Conservation (phyloP, 805 yeast species). For the Lachancea nothofagi region DNA sequence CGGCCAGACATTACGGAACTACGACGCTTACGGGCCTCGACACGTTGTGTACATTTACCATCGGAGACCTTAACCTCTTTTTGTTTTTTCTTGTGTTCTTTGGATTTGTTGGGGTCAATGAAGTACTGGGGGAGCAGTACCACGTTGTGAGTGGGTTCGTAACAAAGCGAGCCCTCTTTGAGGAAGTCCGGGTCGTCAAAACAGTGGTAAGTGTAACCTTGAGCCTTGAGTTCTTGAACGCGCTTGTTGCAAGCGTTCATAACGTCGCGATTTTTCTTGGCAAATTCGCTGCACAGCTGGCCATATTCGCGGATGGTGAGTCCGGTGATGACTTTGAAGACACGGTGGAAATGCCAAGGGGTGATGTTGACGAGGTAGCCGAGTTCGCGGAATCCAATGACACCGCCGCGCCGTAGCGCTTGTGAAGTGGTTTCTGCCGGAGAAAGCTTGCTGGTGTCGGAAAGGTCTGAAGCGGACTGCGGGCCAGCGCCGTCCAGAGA, state of each 20-base stretch:
- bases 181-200: constrained; percentile 19
- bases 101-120: constrained; percentile 24
- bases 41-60: constrained; percentile 10
- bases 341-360: constrained; percentile 93
- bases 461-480: neutral
- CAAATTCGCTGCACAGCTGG: constrained; percentile 66
- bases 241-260: constrained; percentile 18
- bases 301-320: constrained; percentile 87
- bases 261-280: constrained; percentile 34
- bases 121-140: constrained; percentile 22
- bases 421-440: constrained; percentile 17
- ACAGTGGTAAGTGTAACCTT: constrained; percentile 15
- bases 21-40: constrained; percentile 21
- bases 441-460: constrained; percentile 12
- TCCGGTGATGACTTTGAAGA: constrained; percentile 79
- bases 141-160: constrained; percentile 21
- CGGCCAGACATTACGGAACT: constrained; percentile 23
- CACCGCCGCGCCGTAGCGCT: constrained; percentile 61
- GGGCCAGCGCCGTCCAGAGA: neutral
- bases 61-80: constrained; percentile 12
- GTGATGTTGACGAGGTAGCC: constrained; percentile 78
- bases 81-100: constrained; percentile 21
- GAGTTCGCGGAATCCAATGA: constrained; percentile 76
- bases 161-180: constrained; percentile 17
- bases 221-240: constrained; percentile 14